Evolutionary conservation across 2,329 filamentous ascomycete species (phyloP).

Genomic region (Diatrype stigma): DNA sequence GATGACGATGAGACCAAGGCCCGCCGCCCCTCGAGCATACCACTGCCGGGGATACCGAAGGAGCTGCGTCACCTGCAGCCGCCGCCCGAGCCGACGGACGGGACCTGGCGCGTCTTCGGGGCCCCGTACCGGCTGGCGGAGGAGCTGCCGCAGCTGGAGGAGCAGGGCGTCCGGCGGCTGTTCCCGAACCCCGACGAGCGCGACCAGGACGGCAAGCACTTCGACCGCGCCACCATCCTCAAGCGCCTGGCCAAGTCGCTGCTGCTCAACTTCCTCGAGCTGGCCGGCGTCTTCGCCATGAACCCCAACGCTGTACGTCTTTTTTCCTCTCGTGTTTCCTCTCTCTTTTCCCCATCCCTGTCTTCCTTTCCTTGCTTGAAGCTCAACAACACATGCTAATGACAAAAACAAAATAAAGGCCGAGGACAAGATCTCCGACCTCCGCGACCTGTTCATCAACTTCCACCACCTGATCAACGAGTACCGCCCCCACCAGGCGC

Average conservation of each 20-base stretch:
- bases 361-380: background rate
- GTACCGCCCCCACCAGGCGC: constrained; percentile 66
- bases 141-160: constrained; percentile 57
- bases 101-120: constrained; percentile 43
- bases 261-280: constrained; percentile 82
- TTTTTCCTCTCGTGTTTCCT: background rate
- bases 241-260: constrained; percentile 79
- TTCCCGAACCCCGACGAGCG: constrained; percentile 39
- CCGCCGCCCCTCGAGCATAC: constrained; percentile 8
- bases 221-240: constrained; percentile 63
- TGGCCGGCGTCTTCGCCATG: constrained; percentile 67
- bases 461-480: constrained; percentile 92
- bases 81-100: constrained; percentile 68
- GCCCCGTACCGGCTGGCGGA: constrained; percentile 11
- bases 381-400: background rate
- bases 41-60: too few species aligned
- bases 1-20: constrained; percentile 27
- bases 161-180: constrained; percentile 68
- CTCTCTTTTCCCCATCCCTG: background rate
- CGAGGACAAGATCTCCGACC: constrained; percentile 68
- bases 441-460: constrained; percentile 82
- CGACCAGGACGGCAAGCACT: constrained; percentile 50
- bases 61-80: constrained; percentile 78
- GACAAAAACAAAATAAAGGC: constrained; percentile 39
- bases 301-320: constrained; percentile 52